phyloP scores from a whole-genome alignment of 208 protist species.

The Acanthamoeba healyi region DNA sequence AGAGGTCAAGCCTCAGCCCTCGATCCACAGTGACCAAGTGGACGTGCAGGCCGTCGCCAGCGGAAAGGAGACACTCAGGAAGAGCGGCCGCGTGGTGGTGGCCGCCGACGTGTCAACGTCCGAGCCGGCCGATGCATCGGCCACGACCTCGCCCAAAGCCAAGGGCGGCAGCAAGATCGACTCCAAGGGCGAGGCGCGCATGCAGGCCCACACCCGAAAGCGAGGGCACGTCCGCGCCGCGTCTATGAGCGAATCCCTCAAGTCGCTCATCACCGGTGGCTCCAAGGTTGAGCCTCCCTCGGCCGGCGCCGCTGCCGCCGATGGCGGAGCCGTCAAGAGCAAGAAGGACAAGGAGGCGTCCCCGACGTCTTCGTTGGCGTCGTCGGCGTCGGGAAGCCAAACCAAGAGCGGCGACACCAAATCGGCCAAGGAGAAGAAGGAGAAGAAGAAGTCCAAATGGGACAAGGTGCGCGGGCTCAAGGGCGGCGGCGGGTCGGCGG shows the following conservation, averaged over 20 bases:
- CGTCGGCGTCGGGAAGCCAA: not conserved
- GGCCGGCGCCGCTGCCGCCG: not conserved
- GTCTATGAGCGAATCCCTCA: slow-evolving; percentile 19
- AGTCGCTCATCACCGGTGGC: not conserved
- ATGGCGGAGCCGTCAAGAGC: not conserved
- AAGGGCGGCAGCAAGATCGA: not conserved
- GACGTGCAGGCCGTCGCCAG: not conserved
- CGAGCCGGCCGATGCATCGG: not conserved
- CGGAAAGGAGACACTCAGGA: not conserved
- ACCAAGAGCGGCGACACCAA: not conserved
- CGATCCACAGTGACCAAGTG: not conserved
- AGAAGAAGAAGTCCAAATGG: slow-evolving; percentile 1
- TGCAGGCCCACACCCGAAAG: not conserved
- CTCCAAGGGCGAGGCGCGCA: not conserved
- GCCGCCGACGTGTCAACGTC: not conserved
- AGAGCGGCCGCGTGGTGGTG: not conserved
- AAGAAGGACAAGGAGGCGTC: not conserved
- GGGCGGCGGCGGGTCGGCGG: not conserved
- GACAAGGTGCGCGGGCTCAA: not conserved
- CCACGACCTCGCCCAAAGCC: not conserved
- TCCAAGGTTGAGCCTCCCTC: no score
- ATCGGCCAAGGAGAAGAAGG: not conserved
- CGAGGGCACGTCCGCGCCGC: not conserved
- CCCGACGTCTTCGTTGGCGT: not conserved
- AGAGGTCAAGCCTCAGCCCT: no score